Percentiles rank a stretch among this genome's conserved stretches.
phyloP scores from a whole-genome alignment of 2,329 filamentous ascomycete species.

The Penicillium sp. region DNA sequence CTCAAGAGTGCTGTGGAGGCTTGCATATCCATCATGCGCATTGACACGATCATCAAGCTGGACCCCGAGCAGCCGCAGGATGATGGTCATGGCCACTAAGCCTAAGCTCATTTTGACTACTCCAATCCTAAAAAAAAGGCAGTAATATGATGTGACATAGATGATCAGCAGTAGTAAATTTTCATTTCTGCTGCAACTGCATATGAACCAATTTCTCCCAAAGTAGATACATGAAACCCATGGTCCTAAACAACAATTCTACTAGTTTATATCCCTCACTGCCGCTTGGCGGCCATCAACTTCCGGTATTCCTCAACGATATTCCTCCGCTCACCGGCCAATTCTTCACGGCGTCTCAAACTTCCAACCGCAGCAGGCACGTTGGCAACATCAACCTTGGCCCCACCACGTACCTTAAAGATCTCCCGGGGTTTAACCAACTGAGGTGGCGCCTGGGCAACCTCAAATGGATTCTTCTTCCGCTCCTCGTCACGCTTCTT shows the following conservation, averaged over 20 bases:
- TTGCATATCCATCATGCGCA: slow-evolving; percentile 98
- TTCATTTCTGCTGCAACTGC: slow-evolving; percentile 16
- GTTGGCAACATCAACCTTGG: slow-evolving; percentile 64
- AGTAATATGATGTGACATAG: slow-evolving; percentile 35
- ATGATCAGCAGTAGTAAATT: slow-evolving; percentile 20
- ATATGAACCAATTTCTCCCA: slow-evolving; percentile 14
- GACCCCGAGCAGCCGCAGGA: slow-evolving; percentile 83
- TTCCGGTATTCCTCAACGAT: slow-evolving; percentile 73
- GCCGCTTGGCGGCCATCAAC: slow-evolving; percentile 60
- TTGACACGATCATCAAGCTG: slow-evolving; percentile 97
- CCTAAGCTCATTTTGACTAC: slow-evolving; percentile 17
- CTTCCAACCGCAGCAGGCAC: slow-evolving; percentile 68
- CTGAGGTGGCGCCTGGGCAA: slow-evolving; percentile 75
- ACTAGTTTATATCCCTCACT: slow-evolving; percentile 9
- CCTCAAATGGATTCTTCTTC: slow-evolving; percentile 41
- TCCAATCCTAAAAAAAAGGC: slow-evolving; percentile 21
- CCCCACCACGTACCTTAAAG: slow-evolving; percentile 63
- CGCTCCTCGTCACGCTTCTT: slow-evolving; percentile 53
- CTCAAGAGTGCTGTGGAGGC: slow-evolving; percentile 98
- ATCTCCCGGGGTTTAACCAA: slow-evolving; percentile 60
- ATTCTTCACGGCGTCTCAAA: slow-evolving; percentile 68
- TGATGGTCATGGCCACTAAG: slow-evolving; percentile 80
- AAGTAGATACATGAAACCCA: slow-evolving; percentile 3
- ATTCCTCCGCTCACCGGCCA: slow-evolving; percentile 64
- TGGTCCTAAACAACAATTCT: neutral